A percentile compares a stretch with the other conserved stretches of the same genome.
Conservation (phyloP, 202 grass and related monocot genomes). For the Hordeum pubiflorum region DNA sequence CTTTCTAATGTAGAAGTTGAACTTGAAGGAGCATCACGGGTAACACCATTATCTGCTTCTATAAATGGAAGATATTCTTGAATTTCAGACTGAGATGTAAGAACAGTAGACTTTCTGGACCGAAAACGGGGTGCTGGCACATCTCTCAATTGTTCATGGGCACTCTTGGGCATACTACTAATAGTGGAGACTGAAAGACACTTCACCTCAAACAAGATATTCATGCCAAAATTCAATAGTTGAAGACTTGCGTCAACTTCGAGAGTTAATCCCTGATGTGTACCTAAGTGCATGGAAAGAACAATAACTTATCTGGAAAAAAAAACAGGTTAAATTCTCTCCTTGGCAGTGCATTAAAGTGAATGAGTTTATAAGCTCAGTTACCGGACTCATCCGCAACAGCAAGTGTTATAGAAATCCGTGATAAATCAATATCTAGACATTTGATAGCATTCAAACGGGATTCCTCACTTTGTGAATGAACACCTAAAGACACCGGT, state of each 20-base stretch:
- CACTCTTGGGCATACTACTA: conserved; percentile 36
- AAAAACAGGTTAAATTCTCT: conserved; percentile 7
- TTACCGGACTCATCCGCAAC: conserved; percentile 50
- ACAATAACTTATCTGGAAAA: conserved; percentile 6
- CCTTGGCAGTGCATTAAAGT: conserved; percentile 18
- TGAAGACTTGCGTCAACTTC: conserved; percentile 47
- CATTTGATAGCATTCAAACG: conserved; percentile 36
- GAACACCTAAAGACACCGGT: conserved; percentile 22
- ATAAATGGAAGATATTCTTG: conserved; percentile 46
- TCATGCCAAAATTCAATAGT: conserved; percentile 43
- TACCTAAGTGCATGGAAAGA: conserved; percentile 40
- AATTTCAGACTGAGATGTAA: conserved; percentile 38
- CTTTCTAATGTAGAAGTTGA: conserved; percentile 39
- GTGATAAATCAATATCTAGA: conserved; percentile 53
- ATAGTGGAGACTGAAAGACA: conserved; percentile 47
- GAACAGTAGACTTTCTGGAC: conserved; percentile 41
- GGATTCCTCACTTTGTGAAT: conserved; percentile 35
- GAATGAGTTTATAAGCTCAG: conserved; percentile 20
- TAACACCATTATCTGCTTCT: conserved; percentile 16
- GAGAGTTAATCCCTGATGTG: conserved; percentile 53
- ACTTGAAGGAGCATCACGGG: conserved; percentile 36
- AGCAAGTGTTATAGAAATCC: conserved; percentile 54
- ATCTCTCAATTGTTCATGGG: conserved; percentile 32
- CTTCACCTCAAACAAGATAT: conserved; percentile 48
- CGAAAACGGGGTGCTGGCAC: conserved; percentile 54